These are phyloP conservation scores for Cordia subcordata DNA, from an alignment of 257 asterid species.

Conservation along the genomic window DNA sequence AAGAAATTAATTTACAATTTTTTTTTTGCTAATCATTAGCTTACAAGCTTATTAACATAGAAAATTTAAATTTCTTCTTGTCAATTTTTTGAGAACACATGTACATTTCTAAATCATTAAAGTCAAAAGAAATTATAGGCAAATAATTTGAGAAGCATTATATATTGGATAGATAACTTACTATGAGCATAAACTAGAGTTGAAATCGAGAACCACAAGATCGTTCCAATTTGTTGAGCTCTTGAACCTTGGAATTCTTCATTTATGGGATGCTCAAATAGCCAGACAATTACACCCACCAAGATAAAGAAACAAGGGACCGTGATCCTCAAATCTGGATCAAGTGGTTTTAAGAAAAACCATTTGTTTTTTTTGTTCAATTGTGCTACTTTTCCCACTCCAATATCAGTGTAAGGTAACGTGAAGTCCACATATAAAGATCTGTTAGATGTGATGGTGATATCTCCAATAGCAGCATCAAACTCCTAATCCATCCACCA, in stretches of 20 bases:
- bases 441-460: conserved; percentile 14
- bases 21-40: too few species aligned
- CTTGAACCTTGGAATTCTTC: conserved; percentile 22
- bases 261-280: conserved; percentile 26
- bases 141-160: too few species aligned
- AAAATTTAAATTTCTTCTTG: too few species aligned
- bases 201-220: conserved; percentile 22
- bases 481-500: background rate
- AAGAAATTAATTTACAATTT: too few species aligned
- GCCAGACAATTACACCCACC: conserved; percentile 27
- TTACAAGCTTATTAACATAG: too few species aligned
- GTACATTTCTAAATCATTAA: too few species aligned
- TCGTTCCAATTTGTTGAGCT: conserved; percentile 20
- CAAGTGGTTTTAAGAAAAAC: conserved; percentile 28
- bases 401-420: conserved; percentile 19
- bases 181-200: conserved; percentile 32
- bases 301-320: conserved; percentile 11
- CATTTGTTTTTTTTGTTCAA: conserved; percentile 1
- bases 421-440: conserved; percentile 26
- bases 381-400: conserved; percentile 8
- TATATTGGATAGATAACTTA: conserved; percentile 10
- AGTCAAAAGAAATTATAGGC: too few species aligned
- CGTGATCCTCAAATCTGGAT: conserved; percentile 13
- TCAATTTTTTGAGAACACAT: too few species aligned
- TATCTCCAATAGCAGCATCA: conserved; percentile 30